A percentile compares a stretch with the other conserved stretches of the same genome.
Conservation (phyloP, 768 basidiomycete genomes). For the Goffeauzyma gilvescens region DNA sequence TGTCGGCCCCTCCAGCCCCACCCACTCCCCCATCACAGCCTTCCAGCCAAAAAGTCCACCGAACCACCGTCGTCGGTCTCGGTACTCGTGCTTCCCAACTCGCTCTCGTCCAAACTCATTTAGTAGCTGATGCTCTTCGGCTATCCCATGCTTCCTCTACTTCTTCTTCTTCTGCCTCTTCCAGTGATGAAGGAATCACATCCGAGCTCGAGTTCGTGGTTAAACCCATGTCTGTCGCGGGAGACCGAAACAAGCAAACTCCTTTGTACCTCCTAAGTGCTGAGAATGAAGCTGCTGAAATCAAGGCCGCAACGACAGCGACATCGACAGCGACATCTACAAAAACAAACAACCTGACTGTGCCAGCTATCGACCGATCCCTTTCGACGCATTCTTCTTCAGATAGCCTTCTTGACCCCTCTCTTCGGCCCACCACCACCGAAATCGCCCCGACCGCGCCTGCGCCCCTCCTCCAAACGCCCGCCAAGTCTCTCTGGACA, state of each 20-base stretch:
- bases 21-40: no score
- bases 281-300: slow-evolving; percentile 2
- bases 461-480: slow-evolving; percentile 14
- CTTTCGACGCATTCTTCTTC: no score
- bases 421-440: no score
- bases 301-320: background rate
- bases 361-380: no score
- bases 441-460: background rate
- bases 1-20: no score
- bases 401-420: no score
- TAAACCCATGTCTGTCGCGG: slow-evolving; percentile 51
- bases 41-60: no score
- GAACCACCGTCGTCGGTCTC: slow-evolving; percentile 38
- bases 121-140: slow-evolving; percentile 49
- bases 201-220: no score
- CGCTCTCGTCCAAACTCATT: slow-evolving; percentile 73
- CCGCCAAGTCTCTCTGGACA: slow-evolving; percentile 57
- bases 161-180: no score
- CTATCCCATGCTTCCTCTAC: slow-evolving; percentile 34
- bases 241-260: slow-evolving; percentile 75
- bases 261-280: slow-evolving; percentile 61
- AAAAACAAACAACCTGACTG: no score
- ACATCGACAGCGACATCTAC: no score
- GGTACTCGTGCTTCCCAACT: slow-evolving; percentile 77
- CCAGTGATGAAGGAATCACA: no score